Percentiles rank a stretch among this genome's conserved stretches.
Conservation (phyloP, 2,329 filamentous ascomycete genomes). For the Cylindrodendrum hubeiense region DNA sequence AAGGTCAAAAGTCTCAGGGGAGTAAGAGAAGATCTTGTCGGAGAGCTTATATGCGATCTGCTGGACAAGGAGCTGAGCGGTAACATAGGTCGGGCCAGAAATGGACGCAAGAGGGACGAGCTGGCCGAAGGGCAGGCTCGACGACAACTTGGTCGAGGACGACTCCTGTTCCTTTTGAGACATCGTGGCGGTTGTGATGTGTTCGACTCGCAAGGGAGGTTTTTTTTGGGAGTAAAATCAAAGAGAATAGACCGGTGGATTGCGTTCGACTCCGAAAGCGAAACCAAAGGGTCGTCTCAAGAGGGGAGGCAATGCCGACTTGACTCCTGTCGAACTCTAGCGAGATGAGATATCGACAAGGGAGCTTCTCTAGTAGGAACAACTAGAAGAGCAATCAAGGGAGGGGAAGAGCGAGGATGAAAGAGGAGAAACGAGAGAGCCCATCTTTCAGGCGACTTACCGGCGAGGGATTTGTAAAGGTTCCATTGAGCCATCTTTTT, state of each 20-base stretch:
- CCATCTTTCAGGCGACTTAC: conserved; percentile 41
- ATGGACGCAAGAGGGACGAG: conserved; percentile 70
- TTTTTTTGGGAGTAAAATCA: not conserved
- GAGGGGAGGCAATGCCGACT: conserved; percentile 14
- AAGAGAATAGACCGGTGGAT: conserved; percentile 13
- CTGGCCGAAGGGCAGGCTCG: conserved; percentile 70
- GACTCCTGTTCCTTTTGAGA: conserved; percentile 54
- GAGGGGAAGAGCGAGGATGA: conserved; percentile 21
- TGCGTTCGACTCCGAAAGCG: conserved; percentile 23
- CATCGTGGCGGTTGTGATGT: conserved; percentile 38
- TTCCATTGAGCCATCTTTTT: conserved; percentile 35
- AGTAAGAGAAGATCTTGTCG: conserved; percentile 98
- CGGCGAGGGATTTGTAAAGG: conserved; percentile 42
- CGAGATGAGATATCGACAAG: conserved; percentile 35
- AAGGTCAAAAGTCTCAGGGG: conserved; percentile 91
- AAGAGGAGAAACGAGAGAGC: conserved; percentile 25
- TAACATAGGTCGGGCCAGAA: conserved; percentile 90
- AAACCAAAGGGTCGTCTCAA: conserved; percentile 22
- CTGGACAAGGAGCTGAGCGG: conserved; percentile 92
- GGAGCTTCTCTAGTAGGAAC: conserved; percentile 34
- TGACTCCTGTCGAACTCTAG: conserved; percentile 36
- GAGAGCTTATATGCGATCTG: conserved; percentile 96
- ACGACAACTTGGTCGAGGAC: conserved; percentile 59
- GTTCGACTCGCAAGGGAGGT: conserved; percentile 13
- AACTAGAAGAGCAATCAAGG: conserved; percentile 26